Percentiles rank a stretch among this genome's conserved stretches.
Evolutionary conservation across 2,329 filamentous ascomycete species (phyloP).

Genomic region (Thelonectria blattea): DNA sequence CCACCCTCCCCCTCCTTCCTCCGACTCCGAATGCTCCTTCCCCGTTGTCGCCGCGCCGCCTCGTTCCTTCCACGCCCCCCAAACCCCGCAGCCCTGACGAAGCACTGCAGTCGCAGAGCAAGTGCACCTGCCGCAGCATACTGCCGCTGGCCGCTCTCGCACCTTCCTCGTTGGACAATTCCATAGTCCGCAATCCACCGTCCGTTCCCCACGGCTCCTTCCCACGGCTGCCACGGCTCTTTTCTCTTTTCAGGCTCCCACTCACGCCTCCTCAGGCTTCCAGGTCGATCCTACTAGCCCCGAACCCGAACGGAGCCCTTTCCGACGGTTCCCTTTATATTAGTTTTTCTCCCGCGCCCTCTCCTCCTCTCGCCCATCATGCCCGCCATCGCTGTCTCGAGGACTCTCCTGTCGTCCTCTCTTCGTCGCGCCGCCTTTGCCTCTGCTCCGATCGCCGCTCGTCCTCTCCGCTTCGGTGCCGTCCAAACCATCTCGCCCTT

Average conservation of each 20-base stretch:
- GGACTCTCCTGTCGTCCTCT: slow-evolving; percentile 41
- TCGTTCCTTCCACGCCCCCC: slow-evolving; percentile 3
- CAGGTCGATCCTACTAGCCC: slow-evolving; percentile 11
- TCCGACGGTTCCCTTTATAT: slow-evolving; percentile 33
- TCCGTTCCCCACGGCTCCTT: slow-evolving; percentile 31
- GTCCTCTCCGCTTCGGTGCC: slow-evolving; percentile 47
- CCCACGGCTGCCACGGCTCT: slow-evolving; percentile 24
- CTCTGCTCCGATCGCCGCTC: slow-evolving; percentile 33
- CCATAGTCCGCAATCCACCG: slow-evolving; percentile 14
- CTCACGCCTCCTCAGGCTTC: slow-evolving; percentile 15
- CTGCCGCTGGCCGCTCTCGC: slow-evolving; percentile 10
- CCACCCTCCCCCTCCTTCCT: slow-evolving; percentile 11
- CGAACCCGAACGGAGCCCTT: slow-evolving; percentile 22
- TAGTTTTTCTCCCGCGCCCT: slow-evolving; percentile 33
- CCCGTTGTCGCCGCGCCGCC: slow-evolving; percentile 11
- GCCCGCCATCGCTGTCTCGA: slow-evolving; percentile 39
- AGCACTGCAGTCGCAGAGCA: background rate
- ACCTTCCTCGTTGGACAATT: slow-evolving; percentile 25
- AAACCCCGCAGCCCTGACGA: background rate
- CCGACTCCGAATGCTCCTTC: slow-evolving; percentile 22
- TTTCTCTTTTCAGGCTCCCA: slow-evolving; percentile 15
- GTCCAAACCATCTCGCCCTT: slow-evolving; percentile 59
- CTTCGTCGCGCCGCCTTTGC: slow-evolving; percentile 39
- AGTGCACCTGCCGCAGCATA: slow-evolving; percentile 6
- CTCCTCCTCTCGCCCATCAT: slow-evolving; percentile 36